A percentile compares a stretch with the other conserved stretches of the same genome.
These are phyloP conservation scores for Artemisia argyi DNA, from an alignment of 129 eudicot species.

Conservation along the genomic window DNA sequence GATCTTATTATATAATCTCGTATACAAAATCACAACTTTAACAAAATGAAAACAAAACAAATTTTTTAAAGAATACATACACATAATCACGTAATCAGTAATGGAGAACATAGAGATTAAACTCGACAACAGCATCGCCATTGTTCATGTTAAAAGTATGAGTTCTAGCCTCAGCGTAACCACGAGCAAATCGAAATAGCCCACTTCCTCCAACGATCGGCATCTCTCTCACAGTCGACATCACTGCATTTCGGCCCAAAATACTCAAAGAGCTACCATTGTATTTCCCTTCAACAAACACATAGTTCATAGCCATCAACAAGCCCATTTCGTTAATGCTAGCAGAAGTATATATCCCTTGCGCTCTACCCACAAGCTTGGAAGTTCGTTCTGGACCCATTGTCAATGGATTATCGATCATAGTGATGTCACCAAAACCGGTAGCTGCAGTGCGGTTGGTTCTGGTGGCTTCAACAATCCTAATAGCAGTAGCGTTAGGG, in stretches of 20 bases:
- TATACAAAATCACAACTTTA: not conserved
- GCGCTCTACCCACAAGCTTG: conserved; percentile 45
- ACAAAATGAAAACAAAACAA: conserved; percentile 5
- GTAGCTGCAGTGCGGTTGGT: conserved; percentile 39
- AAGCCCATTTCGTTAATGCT: conserved; percentile 28
- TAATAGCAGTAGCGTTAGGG: conserved; percentile 28
- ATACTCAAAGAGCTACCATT: conserved; percentile 55
- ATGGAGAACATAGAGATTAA: conserved; percentile 47
- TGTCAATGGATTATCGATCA: conserved; percentile 57
- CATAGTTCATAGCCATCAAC: conserved; percentile 45
- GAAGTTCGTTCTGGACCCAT: conserved; percentile 43
- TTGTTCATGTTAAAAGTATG: conserved; percentile 29
- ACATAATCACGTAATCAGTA: conserved; percentile 17
- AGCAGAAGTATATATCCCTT: conserved; percentile 50
- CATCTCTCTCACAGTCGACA: conserved; percentile 49
- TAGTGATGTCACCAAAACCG: conserved; percentile 35
- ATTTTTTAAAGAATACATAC: not conserved
- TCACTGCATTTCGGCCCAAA: conserved; percentile 43
- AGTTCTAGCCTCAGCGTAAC: conserved; percentile 54
- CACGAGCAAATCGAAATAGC: conserved; percentile 52
- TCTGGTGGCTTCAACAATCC: conserved; percentile 34
- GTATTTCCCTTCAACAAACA: conserved; percentile 46
- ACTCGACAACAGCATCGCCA: conserved; percentile 49
- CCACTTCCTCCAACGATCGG: conserved; percentile 62
- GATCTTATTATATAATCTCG: too few species aligned